phyloP scores from a whole-genome alignment of 805 yeast genomes.

The Ogataea neopini region DNA sequence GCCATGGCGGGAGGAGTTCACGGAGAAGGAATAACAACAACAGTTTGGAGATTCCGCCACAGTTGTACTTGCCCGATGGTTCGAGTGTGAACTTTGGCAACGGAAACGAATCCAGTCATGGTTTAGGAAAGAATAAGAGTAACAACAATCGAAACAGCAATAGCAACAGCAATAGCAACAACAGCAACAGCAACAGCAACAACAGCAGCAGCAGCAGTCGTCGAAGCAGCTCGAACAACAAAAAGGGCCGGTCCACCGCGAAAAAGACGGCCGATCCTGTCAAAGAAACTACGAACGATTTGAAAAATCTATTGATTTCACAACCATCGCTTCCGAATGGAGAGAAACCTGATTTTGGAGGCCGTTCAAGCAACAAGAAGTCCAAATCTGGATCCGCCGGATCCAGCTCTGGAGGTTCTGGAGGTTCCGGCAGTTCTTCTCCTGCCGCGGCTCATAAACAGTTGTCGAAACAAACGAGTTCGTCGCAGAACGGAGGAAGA shows the following conservation, averaged over 20 bases:
- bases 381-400: conserved; percentile 5
- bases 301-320: conserved; percentile 24
- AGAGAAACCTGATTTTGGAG: conserved; percentile 24
- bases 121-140: neutral
- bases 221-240: conserved; percentile 14
- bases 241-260: conserved; percentile 18
- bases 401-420: neutral
- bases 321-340: conserved; percentile 25
- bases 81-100: conserved; percentile 30
- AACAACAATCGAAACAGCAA: conserved; percentile 5
- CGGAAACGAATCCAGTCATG: conserved; percentile 1
- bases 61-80: conserved; percentile 35
- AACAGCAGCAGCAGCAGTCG: conserved; percentile 14
- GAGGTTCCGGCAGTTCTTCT: conserved; percentile 1
- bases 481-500: neutral
- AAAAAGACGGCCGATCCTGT: conserved; percentile 25
- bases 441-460: conserved; percentile 6
- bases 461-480: conserved; percentile 12
- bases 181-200: conserved; percentile 15
- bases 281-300: conserved; percentile 23
- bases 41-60: conserved; percentile 31
- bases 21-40: conserved; percentile 35
- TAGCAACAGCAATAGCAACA: conserved; percentile 15
- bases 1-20: conserved; percentile 26
- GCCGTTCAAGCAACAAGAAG: conserved; percentile 5